Conservation (phyloP, 306 rosid genomes). For the Leucaena leucocephala region DNA sequence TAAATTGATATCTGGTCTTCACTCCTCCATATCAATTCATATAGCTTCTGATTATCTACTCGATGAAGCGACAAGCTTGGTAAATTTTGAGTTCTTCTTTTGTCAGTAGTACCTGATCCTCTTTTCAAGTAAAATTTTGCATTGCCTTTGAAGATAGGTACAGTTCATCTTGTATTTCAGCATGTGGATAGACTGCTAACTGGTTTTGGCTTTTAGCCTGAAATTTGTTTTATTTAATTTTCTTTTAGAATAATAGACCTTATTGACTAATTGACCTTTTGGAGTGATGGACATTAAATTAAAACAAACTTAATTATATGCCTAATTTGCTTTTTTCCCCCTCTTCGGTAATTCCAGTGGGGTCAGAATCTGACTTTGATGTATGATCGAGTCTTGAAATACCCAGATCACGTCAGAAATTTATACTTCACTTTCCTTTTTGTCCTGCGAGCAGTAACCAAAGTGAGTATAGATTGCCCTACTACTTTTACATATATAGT, state of each 20-base stretch:
- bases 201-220: not conserved
- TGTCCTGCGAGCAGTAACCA: slow-evolving; percentile 93
- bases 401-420: slow-evolving; percentile 90
- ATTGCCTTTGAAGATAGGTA: slow-evolving; percentile 24
- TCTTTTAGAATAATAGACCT: not conserved
- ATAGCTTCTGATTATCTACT: slow-evolving; percentile 87
- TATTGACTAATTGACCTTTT: not conserved
- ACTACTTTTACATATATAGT: not conserved
- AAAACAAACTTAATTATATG: not conserved
- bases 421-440: slow-evolving; percentile 94
- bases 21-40: slow-evolving; percentile 94
- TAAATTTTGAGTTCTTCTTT: slow-evolving; percentile 37
- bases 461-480: slow-evolving; percentile 57
- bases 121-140: slow-evolving; percentile 13
- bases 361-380: slow-evolving; percentile 77
- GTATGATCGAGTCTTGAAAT: slow-evolving; percentile 78
- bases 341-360: slow-evolving; percentile 67
- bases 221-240: not conserved
- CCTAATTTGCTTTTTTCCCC: slow-evolving; percentile 27
- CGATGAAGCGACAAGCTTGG: slow-evolving; percentile 71
- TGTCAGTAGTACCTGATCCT: slow-evolving; percentile 16
- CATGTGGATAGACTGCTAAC: slow-evolving; percentile 6
- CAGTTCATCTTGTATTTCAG: slow-evolving; percentile 21
- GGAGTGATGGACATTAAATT: not conserved
- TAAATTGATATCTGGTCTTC: slow-evolving; percentile 98